Percentiles rank a stretch among this genome's conserved stretches.
Evolutionary conservation across 179 eudicot species (phyloP).

Genomic region (Camellia oleifera): DNA sequence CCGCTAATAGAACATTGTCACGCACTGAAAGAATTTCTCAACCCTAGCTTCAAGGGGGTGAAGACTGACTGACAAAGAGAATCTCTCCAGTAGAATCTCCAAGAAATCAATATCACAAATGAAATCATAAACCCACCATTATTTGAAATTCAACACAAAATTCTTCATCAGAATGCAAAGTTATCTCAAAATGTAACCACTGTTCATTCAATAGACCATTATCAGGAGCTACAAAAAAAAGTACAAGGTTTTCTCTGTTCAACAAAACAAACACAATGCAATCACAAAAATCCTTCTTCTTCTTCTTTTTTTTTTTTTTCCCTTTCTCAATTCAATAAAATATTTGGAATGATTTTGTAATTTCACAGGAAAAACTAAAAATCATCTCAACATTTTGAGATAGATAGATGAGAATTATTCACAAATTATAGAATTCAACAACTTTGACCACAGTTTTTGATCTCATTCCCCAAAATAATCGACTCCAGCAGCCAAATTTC

Average conservation of each 20-base stretch:
- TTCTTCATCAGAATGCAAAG: not conserved
- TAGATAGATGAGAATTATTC: not conserved
- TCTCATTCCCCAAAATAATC: not conserved
- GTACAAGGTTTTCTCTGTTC: too few relatives aligned
- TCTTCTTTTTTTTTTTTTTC: too few relatives aligned
- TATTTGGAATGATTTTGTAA: not conserved
- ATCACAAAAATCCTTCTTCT: not conserved
- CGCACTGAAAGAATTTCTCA: not conserved
- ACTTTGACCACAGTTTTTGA: not conserved
- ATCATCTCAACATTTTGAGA: not conserved
- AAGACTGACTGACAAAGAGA: not conserved
- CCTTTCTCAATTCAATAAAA: not conserved
- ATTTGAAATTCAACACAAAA: not conserved
- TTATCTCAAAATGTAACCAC: not conserved
- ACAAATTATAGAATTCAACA: not conserved
- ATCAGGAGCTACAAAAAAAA: not conserved
- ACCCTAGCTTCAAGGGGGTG: not conserved
- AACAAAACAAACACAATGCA: not conserved
- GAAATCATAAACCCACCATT: not conserved
- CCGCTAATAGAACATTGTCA: not conserved
- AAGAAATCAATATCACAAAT: not conserved
- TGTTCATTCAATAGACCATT: not conserved
- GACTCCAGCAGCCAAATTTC: not conserved
- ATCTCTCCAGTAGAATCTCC: not conserved
- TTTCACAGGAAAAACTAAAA: not conserved